These are phyloP conservation scores for Albatrellus ellisii DNA, from an alignment of 768 basidiomycete genomes.

Conservation along the genomic window DNA sequence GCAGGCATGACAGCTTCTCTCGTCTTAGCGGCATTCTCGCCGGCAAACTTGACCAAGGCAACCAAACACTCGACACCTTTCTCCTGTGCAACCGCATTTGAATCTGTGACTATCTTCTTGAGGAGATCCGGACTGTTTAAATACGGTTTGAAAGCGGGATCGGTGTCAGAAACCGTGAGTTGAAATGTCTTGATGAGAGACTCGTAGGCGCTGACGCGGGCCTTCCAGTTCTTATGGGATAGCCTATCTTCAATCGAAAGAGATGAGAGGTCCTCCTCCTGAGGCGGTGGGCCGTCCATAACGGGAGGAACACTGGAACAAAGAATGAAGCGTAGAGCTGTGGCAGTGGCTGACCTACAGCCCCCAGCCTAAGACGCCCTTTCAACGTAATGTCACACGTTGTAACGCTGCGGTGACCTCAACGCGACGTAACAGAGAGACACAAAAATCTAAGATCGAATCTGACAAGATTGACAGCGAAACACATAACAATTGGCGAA, in stretches of 20 bases:
- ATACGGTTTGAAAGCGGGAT: constrained; percentile 90
- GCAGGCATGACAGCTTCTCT: constrained; percentile 76
- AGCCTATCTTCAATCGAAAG: constrained; percentile 73
- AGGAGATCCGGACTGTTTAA: constrained; percentile 62
- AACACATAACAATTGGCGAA: too few relatives aligned
- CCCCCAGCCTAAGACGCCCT: too few relatives aligned
- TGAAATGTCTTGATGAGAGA: constrained; percentile 77
- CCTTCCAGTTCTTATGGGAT: constrained; percentile 98
- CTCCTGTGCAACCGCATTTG: constrained; percentile 97
- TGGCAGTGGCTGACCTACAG: too few relatives aligned
- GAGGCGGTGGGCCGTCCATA: constrained; percentile 88
- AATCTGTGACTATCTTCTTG: constrained; percentile 79
- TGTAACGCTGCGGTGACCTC: too few relatives aligned
- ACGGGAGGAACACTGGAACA: constrained; percentile 13
- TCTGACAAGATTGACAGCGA: too few relatives aligned
- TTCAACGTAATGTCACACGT: too few relatives aligned
- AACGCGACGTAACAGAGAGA: too few relatives aligned
- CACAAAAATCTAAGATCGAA: too few relatives aligned
- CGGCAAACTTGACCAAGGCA: constrained; percentile 80
- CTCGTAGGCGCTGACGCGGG: constrained; percentile 87
- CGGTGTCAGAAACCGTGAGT: constrained; percentile 82
- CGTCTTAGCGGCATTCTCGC: constrained; percentile 75
- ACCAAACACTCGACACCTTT: constrained; percentile 88
- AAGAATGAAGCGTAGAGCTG: too few relatives aligned
- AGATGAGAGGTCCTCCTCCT: constrained; percentile 84